Base-by-base conservation (phyloP, 352 stramenopile genomes). In the Globisporangium paroecandrum region DNA sequence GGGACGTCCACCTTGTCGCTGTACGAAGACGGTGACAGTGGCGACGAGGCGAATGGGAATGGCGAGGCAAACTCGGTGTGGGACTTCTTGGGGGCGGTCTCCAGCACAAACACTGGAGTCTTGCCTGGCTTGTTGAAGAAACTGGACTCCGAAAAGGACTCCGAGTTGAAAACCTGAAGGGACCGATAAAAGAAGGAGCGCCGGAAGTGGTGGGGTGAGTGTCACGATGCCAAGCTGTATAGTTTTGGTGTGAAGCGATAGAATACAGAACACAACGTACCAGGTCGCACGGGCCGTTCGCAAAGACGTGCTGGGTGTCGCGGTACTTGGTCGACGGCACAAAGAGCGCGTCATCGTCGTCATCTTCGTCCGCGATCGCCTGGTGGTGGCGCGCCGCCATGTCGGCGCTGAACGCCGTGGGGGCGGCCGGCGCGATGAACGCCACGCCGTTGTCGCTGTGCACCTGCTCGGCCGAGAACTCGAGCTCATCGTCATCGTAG, bases 221-320 rank as follows among this genome's bases (percentile, higher is more conserved):
- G 18, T 49, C 43, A 47, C 12, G 27, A 62, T 56, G 24, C 3
- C 24, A 41, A 59, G 54, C 27, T 24, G 55, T 46, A 4, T 56
- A 18, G 24, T 25, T 38, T 25, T 18, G 13, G 7, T 43, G 43
- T 4, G 20, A 41, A 57, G 49, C 24, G 51, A 41, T 10, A 63
- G 22, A 25, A n/a, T 20, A 24, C 7, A 24, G 10, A 13, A 34
- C 34, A 34, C 47, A 59, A 64, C 51, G 47, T 51, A 71, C 66
- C 54, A 64, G 46, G 58, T 70, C 57, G 47, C 65, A 65, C 8
- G 65, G 65, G 47, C 54, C 65, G 55, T 69, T 77, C 0, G 77
- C 71, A 65, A 87, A 87, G 62, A 78, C 72, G 73, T 82, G 78
- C 34, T 77, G 58, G 2, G 72, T 75, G 75, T 86, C 78, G 36